A percentile compares a stretch with the other conserved stretches of the same genome.
phyloP scores from a whole-genome alignment of 2,329 filamentous ascomycete species.

The Emmonsia crescens region DNA sequence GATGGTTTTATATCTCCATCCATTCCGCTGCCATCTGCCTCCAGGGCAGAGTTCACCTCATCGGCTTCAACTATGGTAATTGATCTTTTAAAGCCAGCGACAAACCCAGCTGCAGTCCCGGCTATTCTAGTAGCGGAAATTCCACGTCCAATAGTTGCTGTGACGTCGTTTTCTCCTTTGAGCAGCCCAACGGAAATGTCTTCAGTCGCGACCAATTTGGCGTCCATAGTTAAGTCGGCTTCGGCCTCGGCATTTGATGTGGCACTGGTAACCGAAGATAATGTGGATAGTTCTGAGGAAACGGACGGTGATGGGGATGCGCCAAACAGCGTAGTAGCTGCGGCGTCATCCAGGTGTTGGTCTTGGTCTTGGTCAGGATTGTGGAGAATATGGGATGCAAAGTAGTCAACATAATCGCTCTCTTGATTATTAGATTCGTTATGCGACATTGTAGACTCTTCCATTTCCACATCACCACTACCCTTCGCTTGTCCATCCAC shows the following conservation, averaged over 20 bases:
- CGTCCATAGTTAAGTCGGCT: background rate
- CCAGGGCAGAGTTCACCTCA: conserved; percentile 34
- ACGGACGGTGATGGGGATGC: conserved; percentile 34
- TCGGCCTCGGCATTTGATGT: conserved; percentile 22
- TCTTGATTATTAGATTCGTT: conserved; percentile 15
- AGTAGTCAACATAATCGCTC: conserved; percentile 9
- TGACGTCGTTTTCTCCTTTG: background rate
- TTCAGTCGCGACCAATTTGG: conserved; percentile 22
- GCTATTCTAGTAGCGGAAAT: conserved; percentile 1
- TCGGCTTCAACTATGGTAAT: conserved; percentile 28
- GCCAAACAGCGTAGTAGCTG: conserved; percentile 28
- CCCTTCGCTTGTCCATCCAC: background rate
- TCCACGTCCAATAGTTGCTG: conserved; percentile 2
- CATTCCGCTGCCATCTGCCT: conserved; percentile 25
- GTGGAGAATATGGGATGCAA: conserved; percentile 3
- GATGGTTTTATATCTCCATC: background rate
- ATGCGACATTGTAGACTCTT: conserved; percentile 13
- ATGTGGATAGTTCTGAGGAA: conserved; percentile 30
- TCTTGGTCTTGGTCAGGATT: conserved; percentile 19
- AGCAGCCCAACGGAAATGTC: conserved; percentile 21
- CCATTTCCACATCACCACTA: conserved; percentile 16
- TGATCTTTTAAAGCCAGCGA: conserved; percentile 3
- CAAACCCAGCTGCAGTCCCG: background rate
- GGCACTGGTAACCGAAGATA: conserved; percentile 33
- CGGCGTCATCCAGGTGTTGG: conserved; percentile 25